phyloP scores from a whole-genome alignment of 2,329 filamentous ascomycete species.

The Hypoxylon sp. region DNA sequence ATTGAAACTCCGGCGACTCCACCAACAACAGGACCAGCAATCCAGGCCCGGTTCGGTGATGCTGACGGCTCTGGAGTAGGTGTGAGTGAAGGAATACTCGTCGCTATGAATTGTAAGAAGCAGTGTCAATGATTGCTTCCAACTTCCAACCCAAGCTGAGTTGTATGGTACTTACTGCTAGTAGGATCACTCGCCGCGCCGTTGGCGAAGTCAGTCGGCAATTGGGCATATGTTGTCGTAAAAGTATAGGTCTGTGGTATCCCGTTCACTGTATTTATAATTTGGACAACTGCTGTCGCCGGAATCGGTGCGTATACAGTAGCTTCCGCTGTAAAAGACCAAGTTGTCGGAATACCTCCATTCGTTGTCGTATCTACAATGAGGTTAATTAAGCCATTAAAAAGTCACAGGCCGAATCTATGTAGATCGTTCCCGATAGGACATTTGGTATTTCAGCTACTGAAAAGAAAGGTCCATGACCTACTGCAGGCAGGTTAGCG shows the following conservation, averaged over 20 bases:
- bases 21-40: slow-evolving; percentile 34
- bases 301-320: slow-evolving; percentile 19
- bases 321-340: slow-evolving; percentile 3
- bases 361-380: slow-evolving; percentile 2
- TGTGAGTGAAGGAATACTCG: background rate
- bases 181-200: background rate
- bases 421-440: background rate
- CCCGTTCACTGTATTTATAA: slow-evolving; percentile 10
- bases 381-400: slow-evolving; percentile 1
- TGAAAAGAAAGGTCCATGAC: background rate
- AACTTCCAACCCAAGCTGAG: background rate
- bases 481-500: background rate
- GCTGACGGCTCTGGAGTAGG: background rate
- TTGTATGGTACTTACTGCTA: slow-evolving; percentile 3
- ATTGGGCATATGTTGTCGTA: slow-evolving; percentile 30
- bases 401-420: background rate
- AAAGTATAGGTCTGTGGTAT: background rate
- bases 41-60: slow-evolving; percentile 19
- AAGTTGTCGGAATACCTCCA: slow-evolving; percentile 4
- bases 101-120: slow-evolving; percentile 5
- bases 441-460: background rate
- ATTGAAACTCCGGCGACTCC: slow-evolving; percentile 7
- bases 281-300: slow-evolving; percentile 14
- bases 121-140: background rate
- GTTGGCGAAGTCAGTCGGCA: background rate